Base-by-base conservation (phyloP, 2,329 filamentous ascomycete species). In the Microcyclospora tardicrescens region DNA sequence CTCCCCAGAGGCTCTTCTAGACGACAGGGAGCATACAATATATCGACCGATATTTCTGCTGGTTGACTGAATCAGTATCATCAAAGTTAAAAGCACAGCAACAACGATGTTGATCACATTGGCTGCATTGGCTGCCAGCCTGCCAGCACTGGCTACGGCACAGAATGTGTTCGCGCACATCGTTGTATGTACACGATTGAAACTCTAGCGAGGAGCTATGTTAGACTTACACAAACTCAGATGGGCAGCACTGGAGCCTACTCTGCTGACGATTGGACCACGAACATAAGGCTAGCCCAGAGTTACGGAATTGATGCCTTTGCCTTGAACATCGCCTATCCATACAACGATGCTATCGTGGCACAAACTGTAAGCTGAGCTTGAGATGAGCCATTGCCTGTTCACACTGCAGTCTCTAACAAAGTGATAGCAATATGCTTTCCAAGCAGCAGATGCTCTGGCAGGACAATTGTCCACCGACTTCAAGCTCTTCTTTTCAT, bases 401-500 rank as follows among this genome's bases (percentile, higher is more conserved):
- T 34, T 8, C 10, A 2, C 16, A 24, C 12, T 6, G 6, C n/a
- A 35, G 10, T 12, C 16, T 9, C 5, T 28, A 5, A 13, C 15
- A 24, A 33, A 30, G 5, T 24, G 19, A 24, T 24, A 24, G 19
- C 19, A 24, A 24, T 35, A 36, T 12, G 41, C 41, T 6, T 43
- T 43, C 35, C 34, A 43, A 33, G 41, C 41, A 14, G 38, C 36
- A 3, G 33, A 40, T 15, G 30, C 10, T 6, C 34, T 43, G 10
- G 11, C 29, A 1, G 19, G 16, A 10, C 2, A 10, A 10, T 13
- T 37, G 16, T 15, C 30, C 12, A 31, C 15, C 10, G 50, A 56
- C 34, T 69, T 73, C 61, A 71, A 71, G 39, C 66, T 72, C n/a
- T 72, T 73, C 39, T 63, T 74, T 42, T 73, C 70, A 0, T 74